Percentiles rank a stretch among this genome's conserved stretches.
Evolutionary conservation across 768 basidiomycete species (phyloP).

Genomic region (Russula griseocarnosa): DNA sequence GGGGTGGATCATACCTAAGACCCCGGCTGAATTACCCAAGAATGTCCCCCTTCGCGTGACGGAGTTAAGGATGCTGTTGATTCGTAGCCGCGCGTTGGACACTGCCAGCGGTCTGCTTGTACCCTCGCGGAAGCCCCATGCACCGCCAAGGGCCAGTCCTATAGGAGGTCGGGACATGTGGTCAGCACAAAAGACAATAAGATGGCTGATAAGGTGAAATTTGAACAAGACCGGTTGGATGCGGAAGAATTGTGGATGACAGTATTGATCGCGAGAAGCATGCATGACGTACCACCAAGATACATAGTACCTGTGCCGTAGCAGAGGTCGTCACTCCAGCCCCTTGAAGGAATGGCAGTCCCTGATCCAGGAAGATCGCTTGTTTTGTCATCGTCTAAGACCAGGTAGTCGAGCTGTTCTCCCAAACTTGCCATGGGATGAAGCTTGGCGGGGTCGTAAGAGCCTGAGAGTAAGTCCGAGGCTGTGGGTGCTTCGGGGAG

Average conservation of each 20-base stretch:
- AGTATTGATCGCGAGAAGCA: slow-evolving; percentile 29
- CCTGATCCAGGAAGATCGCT: slow-evolving; percentile 83
- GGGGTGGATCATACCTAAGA: slow-evolving; percentile 71
- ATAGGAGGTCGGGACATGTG: slow-evolving; percentile 65
- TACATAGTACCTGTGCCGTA: slow-evolving; percentile 99
- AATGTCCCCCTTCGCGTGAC: slow-evolving; percentile 95
- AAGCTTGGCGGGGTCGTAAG: slow-evolving; percentile 87
- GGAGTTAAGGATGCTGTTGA: slow-evolving; percentile 96
- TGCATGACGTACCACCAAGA: slow-evolving; percentile 75
- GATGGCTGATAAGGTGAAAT: slow-evolving; percentile 35
- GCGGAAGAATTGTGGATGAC: slow-evolving; percentile 40
- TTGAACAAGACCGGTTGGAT: slow-evolving; percentile 50
- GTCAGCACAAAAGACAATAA: slow-evolving; percentile 74
- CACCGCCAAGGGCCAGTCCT: slow-evolving; percentile 93
- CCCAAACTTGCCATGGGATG: slow-evolving; percentile 92
- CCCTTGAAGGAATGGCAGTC: slow-evolving; percentile 90
- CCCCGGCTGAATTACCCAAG: slow-evolving; percentile 97
- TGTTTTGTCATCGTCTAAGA: slow-evolving; percentile 95
- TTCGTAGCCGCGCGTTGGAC: slow-evolving; percentile 80
- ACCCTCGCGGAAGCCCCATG: slow-evolving; percentile 96
- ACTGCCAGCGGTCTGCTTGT: slow-evolving; percentile 81
- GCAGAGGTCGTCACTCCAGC: slow-evolving; percentile 99
- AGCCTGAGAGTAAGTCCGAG: slow-evolving; percentile 78
- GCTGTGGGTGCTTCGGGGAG: slow-evolving; percentile 69
- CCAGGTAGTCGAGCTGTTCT: slow-evolving; percentile 91